Evolutionary conservation across 1,284 basidiomycete species (phyloP).

Genomic region (Clitocybe nebularis): DNA sequence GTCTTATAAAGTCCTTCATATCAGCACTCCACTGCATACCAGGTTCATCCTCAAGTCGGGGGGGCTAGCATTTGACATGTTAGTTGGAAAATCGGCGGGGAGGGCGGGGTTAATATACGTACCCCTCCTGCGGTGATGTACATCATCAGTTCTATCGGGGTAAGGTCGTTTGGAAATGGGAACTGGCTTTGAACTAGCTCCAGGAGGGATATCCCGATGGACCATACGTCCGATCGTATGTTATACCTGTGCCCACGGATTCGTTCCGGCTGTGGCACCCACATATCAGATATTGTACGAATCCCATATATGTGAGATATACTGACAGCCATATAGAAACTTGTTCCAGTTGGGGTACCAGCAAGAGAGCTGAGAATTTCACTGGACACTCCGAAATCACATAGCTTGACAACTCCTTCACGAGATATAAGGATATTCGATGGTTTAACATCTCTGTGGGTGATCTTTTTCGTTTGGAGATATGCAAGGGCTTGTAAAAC

Average conservation of each 20-base stretch:
- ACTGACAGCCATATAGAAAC: constrained; percentile 96
- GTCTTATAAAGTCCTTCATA: constrained; percentile 91
- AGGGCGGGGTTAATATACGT: constrained; percentile 21
- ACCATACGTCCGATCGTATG: constrained; percentile 98
- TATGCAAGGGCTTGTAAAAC: constrained; percentile 90
- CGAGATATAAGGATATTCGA: constrained; percentile 90
- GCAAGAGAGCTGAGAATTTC: constrained; percentile 90
- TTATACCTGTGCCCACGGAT: constrained; percentile 88
- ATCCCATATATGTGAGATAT: constrained; percentile 5
- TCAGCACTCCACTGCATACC: constrained; percentile 76
- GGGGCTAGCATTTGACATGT: constrained; percentile 52
- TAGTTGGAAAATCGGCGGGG: constrained; percentile 9
- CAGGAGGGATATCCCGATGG: constrained; percentile 88
- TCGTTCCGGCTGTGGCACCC: constrained; percentile 75
- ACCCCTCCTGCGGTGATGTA: constrained; percentile 85
- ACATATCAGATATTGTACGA: constrained; percentile 13
- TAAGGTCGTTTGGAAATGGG: constrained; percentile 91
- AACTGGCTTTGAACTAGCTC: constrained; percentile 94
- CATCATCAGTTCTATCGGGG: constrained; percentile 91
- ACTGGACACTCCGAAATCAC: constrained; percentile 98
- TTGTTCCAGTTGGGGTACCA: constrained; percentile 95
- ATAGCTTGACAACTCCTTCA: constrained; percentile 86
- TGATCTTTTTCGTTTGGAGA: constrained; percentile 87
- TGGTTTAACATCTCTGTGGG: constrained; percentile 98
- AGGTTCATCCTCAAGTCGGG: constrained; percentile 72